Evolutionary conservation across 163 green algal genomes (phyloP).

Genomic region (Scenedesmus sp.): DNA sequence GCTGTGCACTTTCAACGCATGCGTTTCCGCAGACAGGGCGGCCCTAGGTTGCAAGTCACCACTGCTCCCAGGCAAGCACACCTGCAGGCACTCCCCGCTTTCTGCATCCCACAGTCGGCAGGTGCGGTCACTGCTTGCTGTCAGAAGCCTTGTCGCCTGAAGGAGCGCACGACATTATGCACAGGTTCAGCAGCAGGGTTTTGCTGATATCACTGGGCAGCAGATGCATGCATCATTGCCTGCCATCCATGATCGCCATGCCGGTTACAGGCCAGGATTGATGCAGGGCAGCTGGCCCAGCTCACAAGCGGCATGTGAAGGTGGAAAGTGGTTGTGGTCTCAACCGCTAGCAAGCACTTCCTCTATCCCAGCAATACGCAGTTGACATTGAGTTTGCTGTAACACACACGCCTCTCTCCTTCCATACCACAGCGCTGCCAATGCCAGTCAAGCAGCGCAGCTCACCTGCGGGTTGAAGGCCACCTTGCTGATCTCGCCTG

Average conservation of each 20-base stretch:
- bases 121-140: conserved; percentile 76
- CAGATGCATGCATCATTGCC: neutral
- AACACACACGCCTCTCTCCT: no score
- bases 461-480: conserved; percentile 77
- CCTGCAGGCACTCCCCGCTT: conserved; percentile 74
- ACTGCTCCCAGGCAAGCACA: neutral
- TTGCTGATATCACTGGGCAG: neutral
- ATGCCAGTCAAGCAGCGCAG: neutral
- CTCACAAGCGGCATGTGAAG: no score
- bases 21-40: neutral
- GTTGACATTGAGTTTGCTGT: no score
- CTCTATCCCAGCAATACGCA: no score
- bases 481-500: conserved; percentile 83
- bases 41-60: neutral
- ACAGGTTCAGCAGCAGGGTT: neutral
- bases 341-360: neutral
- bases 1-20: neutral
- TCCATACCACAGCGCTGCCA: neutral
- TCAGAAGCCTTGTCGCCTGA: conserved; percentile 69
- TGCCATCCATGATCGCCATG: no score
- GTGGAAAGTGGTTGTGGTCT: no score
- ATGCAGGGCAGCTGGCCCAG: no score
- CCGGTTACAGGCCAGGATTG: no score
- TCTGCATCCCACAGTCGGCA: conserved; percentile 82
- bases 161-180: neutral